phyloP scores from a whole-genome alignment of 345 rosid genomes.

The Aquilaria malaccensis region DNA sequence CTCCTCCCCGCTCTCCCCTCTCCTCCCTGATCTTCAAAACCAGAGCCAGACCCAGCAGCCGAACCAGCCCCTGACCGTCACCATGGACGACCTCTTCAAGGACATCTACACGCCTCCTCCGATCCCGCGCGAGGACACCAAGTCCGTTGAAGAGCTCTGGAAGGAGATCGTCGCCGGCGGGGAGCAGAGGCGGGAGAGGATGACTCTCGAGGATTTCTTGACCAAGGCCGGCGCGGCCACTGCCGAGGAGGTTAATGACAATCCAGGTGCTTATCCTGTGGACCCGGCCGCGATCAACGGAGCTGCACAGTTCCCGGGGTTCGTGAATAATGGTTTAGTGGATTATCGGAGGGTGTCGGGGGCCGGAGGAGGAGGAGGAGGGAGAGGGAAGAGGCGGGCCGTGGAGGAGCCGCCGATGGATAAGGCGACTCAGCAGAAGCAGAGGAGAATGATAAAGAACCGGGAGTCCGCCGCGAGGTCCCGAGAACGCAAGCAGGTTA shows the following conservation, averaged over 20 bases:
- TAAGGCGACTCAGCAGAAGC: conserved; percentile 49
- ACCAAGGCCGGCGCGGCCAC: conserved; percentile 13
- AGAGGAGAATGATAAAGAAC: conserved; percentile 45
- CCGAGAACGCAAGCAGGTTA: conserved; percentile 43
- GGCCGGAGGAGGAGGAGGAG: conserved; percentile 15
- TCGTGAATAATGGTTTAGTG: conserved; percentile 13
- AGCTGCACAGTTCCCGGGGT: conserved; percentile 15
- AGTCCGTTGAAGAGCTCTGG: conserved; percentile 53
- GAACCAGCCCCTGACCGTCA: conserved; percentile 13
- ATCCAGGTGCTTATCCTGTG: conserved; percentile 11
- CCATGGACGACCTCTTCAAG: conserved; percentile 49
- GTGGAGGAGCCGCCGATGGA: conserved; percentile 44
- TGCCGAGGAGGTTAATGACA: neutral
- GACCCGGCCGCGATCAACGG: conserved; percentile 16
- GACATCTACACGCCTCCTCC: conserved; percentile 34
- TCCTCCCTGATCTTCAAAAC: conserved; percentile 41
- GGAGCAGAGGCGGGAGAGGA: conserved; percentile 23
- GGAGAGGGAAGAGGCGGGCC: conserved; percentile 46
- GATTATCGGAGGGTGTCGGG: conserved; percentile 15
- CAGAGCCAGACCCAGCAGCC: conserved; percentile 6
- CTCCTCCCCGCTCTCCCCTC: conserved; percentile 31
- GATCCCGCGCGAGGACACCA: conserved; percentile 11
- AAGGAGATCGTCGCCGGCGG: conserved; percentile 47
- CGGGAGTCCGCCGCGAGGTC: conserved; percentile 52
- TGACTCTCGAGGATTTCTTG: conserved; percentile 54